Conservation (phyloP, 1,284 basidiomycete genomes). For the Agroathelia rolfsii region DNA sequence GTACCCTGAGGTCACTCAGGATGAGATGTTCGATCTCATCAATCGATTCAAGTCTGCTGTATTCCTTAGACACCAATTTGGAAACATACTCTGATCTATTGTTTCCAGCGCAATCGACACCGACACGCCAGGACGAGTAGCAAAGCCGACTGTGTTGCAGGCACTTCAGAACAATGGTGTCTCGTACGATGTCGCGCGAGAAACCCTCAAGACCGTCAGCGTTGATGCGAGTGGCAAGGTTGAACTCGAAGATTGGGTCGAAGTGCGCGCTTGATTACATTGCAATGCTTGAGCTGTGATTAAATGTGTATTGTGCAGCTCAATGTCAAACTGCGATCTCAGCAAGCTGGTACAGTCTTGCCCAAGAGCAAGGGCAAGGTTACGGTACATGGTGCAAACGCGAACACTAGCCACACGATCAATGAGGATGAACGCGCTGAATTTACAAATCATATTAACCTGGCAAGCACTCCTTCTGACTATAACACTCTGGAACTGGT, state of each 20-base stretch:
- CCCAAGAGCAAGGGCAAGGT: slow-evolving; percentile 83
- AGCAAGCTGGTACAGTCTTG: slow-evolving; percentile 44
- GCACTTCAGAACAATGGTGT: slow-evolving; percentile 70
- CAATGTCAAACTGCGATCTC: slow-evolving; percentile 68
- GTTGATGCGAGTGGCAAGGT: slow-evolving; percentile 94
- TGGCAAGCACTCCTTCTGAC: slow-evolving; percentile 35
- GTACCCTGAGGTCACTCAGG: slow-evolving; percentile 83
- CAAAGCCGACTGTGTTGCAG: slow-evolving; percentile 74
- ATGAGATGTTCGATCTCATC: slow-evolving; percentile 90
- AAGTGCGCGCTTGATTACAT: slow-evolving; percentile 41
- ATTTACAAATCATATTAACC: slow-evolving; percentile 97
- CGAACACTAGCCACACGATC: slow-evolving; percentile 95
- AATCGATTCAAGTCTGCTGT: slow-evolving; percentile 84
- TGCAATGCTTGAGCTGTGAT: slow-evolving; percentile 12
- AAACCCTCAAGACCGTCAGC: slow-evolving; percentile 90
- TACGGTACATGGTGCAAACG: slow-evolving; percentile 89
- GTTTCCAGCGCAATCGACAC: slow-evolving; percentile 64
- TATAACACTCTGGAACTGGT: not conserved
- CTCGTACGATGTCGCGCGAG: slow-evolving; percentile 85
- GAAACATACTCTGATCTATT: slow-evolving; percentile 8
- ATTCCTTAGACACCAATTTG: slow-evolving; percentile 2
- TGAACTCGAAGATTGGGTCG: slow-evolving; percentile 97
- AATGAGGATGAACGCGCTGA: slow-evolving; percentile 95
- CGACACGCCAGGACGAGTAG: slow-evolving; percentile 77
- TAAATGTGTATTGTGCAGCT: slow-evolving; percentile 37